A percentile compares a stretch with the other conserved stretches of the same genome.
phyloP scores from a whole-genome alignment of 495 filamentous ascomycete species.

The Aspergillus nidulans region DNA sequence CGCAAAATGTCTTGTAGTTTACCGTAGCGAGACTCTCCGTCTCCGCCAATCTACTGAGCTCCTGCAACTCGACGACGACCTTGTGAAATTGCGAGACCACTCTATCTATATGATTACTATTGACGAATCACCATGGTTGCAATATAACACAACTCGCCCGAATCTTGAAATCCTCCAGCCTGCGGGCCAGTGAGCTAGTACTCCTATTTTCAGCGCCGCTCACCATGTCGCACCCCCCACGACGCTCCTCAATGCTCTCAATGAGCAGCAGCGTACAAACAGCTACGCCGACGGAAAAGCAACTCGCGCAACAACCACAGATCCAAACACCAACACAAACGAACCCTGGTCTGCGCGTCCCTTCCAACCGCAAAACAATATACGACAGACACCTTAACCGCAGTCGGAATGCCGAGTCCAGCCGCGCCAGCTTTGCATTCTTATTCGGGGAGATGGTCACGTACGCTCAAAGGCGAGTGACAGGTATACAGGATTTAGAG shows the following conservation, averaged over 20 bases:
- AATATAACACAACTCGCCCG: background rate
- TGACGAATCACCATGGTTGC: background rate
- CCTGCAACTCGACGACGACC: background rate
- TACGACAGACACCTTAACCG: slow-evolving; percentile 94
- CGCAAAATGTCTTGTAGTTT: background rate
- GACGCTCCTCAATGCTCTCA: slow-evolving; percentile 37
- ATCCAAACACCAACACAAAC: slow-evolving; percentile 28
- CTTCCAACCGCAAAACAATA: slow-evolving; percentile 94
- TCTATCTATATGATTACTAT: too few species aligned
- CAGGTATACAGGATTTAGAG: slow-evolving; percentile 88
- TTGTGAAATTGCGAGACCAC: background rate
- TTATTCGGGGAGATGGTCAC: slow-evolving; percentile 95
- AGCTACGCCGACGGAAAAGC: slow-evolving; percentile 25
- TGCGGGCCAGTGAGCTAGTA: background rate
- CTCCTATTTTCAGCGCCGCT: slow-evolving; percentile 1
- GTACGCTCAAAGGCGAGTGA: slow-evolving; percentile 87
- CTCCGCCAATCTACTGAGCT: background rate
- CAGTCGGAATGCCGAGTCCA: slow-evolving; percentile 78
- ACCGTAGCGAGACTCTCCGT: background rate
- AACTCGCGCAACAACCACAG: slow-evolving; percentile 28
- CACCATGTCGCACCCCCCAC: slow-evolving; percentile 33
- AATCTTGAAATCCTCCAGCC: background rate
- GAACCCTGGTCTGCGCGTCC: slow-evolving; percentile 74
- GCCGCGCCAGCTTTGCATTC: slow-evolving; percentile 90
- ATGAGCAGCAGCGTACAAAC: slow-evolving; percentile 29